Evolutionary conservation across 2,329 filamentous ascomycete genomes (phyloP).

Genomic region (Keithomyces neogunnii): DNA sequence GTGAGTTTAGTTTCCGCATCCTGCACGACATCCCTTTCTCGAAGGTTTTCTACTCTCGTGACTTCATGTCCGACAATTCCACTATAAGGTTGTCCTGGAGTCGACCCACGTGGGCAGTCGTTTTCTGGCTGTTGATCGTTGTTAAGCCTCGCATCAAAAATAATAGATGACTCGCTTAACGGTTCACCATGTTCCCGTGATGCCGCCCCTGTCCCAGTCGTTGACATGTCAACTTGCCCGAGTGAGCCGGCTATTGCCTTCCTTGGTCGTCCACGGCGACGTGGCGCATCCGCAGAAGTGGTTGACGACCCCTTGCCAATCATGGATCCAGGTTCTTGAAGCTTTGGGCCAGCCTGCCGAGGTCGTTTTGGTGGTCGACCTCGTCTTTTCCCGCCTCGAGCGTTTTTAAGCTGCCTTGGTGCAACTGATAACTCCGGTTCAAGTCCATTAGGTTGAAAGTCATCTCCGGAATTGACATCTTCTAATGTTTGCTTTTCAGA

Average conservation of each 20-base stretch:
- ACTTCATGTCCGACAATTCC: neutral
- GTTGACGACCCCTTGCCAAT: neutral
- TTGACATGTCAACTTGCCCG: neutral
- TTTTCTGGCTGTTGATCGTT: neutral
- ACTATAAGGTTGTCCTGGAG: neutral
- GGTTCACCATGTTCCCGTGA: neutral
- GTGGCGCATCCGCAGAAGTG: neutral
- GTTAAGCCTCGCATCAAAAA: neutral
- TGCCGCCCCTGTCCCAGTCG: neutral
- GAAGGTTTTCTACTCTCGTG: neutral
- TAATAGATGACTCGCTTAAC: neutral
- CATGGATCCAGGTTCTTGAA: neutral
- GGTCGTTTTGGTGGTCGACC: slow-evolving; percentile 24
- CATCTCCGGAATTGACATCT: neutral
- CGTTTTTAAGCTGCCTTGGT: neutral
- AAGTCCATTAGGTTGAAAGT: neutral
- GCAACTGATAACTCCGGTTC: slow-evolving; percentile 7
- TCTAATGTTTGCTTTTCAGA: neutral
- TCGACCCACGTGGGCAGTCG: neutral
- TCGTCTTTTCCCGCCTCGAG: slow-evolving; percentile 12
- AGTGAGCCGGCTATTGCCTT: slow-evolving; percentile 6
- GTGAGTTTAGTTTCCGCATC: neutral
- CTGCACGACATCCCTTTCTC: neutral
- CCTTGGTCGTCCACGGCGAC: slow-evolving; percentile 20
- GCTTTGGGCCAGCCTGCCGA: slow-evolving; percentile 3